phyloP scores from a whole-genome alignment of 2,329 filamentous ascomycete genomes.

The Harringtonia lauricola region DNA sequence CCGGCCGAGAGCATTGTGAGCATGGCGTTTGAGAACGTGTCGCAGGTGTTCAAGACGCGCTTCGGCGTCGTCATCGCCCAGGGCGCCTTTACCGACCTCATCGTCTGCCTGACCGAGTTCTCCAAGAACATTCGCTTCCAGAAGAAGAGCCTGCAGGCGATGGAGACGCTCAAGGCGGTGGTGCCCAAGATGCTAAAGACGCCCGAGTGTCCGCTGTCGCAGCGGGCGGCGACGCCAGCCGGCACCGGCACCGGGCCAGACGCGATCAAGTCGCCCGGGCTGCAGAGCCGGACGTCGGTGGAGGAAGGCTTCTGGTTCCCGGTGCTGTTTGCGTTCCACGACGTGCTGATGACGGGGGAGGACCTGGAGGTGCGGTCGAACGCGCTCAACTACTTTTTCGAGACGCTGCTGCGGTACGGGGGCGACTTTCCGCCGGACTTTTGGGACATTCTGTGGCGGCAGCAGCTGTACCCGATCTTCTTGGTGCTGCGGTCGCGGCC shows the following conservation, averaged over 20 bases:
- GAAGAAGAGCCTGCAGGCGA: conserved; percentile 93
- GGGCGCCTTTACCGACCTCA: conserved; percentile 89
- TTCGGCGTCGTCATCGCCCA: conserved; percentile 96
- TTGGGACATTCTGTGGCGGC: conserved; percentile 97
- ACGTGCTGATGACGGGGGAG: conserved; percentile 97
- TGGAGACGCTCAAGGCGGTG: conserved; percentile 87
- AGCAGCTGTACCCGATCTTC: conserved; percentile 96
- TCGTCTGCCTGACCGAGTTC: conserved; percentile 95
- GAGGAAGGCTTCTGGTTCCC: conserved; percentile 99
- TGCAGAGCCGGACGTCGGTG: conserved; percentile 67
- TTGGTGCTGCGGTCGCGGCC: conserved; percentile 94
- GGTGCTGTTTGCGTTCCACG: conserved; percentile 94
- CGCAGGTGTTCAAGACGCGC: conserved; percentile 86
- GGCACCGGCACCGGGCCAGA: conserved; percentile 15
- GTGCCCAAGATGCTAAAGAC: conserved; percentile 93
- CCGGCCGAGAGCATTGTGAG: conserved; percentile 94
- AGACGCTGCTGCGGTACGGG: conserved; percentile 80
- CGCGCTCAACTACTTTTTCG: conserved; percentile 93
- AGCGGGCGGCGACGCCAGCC: conserved; percentile 25
- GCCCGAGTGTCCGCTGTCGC: conserved; percentile 84
- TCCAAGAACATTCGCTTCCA: conserved; percentile 98
- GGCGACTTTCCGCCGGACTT: conserved; percentile 88
- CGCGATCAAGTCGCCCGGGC: conserved; percentile 30
- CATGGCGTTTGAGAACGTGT: conserved; percentile 92
- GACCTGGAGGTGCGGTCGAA: conserved; percentile 88